Evolutionary conservation across 176 grass and related monocot species (phyloP).

Genomic region (Cenchrus purpureus): DNA sequence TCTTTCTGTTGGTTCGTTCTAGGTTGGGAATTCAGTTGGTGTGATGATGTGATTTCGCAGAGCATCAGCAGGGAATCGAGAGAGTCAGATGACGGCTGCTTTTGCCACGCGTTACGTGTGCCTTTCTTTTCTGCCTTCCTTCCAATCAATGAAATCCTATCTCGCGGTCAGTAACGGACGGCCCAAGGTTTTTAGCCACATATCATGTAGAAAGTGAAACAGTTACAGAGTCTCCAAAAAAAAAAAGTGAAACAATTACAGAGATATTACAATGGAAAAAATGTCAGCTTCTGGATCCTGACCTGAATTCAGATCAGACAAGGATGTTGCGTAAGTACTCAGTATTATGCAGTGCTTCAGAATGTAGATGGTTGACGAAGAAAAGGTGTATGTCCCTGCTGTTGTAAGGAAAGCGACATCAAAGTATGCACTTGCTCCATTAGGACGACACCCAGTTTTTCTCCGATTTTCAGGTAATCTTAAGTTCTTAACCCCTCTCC

Average conservation of each 20-base stretch:
- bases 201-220: not conserved
- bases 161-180: not conserved
- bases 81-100: not conserved
- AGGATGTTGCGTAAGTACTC: no score
- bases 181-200: not conserved
- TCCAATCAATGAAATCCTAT: not conserved
- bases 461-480: not conserved
- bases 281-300: no score
- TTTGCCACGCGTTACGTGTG: slow-evolving; percentile 20
- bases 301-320: no score
- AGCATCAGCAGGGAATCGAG: not conserved
- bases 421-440: not conserved
- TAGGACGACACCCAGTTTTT: not conserved
- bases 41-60: slow-evolving; percentile 20
- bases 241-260: not conserved
- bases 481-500: not conserved
- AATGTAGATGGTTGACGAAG: not conserved
- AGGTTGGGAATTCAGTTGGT: slow-evolving; percentile 51
- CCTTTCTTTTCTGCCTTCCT: not conserved
- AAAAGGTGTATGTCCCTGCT: not conserved
- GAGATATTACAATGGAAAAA: not conserved
- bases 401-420: not conserved
- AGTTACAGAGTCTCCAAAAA: not conserved
- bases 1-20: not conserved
- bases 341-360: no score